These are phyloP conservation scores for Solanum dulcamara DNA, from an alignment of 257 asterid genomes.

Conservation along the genomic window DNA sequence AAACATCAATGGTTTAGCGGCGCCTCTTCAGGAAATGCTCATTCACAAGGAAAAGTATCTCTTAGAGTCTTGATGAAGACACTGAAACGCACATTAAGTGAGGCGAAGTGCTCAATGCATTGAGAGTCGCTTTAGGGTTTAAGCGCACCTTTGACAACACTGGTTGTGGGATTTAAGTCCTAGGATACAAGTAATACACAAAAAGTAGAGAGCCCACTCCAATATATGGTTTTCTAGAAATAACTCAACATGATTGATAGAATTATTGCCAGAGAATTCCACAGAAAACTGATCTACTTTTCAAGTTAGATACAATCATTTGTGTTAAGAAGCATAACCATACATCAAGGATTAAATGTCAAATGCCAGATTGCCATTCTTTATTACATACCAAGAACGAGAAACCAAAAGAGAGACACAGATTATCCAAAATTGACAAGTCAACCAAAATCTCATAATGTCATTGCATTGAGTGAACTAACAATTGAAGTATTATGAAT, in stretches of 20 bases:
- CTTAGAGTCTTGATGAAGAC: background rate
- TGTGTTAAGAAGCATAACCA: background rate
- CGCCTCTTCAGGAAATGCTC: background rate
- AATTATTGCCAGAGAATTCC: background rate
- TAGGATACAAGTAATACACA: background rate
- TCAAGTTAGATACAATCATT: background rate
- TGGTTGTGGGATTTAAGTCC: background rate
- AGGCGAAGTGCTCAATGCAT: background rate
- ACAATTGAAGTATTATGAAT: background rate
- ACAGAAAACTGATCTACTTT: background rate
- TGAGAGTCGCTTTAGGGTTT: background rate
- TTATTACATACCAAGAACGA: background rate
- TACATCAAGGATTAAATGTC: background rate
- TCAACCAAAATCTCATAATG: background rate
- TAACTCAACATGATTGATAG: background rate
- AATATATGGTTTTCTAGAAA: background rate
- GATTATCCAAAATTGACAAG: background rate
- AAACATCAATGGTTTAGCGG: background rate
- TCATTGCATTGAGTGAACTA: background rate
- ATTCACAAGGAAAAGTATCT: background rate
- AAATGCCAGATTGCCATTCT: background rate
- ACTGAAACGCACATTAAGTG: background rate
- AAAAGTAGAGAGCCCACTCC: background rate
- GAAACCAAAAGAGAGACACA: background rate
- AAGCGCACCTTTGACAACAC: background rate